Percentiles rank a stretch among this genome's conserved stretches.
phyloP scores from a whole-genome alignment of 148 eudicot genomes.

The Camellia sinensis region DNA sequence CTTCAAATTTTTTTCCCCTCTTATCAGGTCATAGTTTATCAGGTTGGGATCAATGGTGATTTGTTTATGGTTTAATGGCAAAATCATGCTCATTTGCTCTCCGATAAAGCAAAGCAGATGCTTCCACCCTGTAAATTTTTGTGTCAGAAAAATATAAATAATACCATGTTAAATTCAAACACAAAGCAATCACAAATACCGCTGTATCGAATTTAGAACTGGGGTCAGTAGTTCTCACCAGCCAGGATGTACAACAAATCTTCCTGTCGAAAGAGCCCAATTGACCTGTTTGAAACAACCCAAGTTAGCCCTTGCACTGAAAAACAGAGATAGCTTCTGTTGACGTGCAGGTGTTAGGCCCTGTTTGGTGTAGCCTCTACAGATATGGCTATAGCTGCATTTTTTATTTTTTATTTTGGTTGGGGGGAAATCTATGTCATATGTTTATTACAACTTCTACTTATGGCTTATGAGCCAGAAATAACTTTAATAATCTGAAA shows the following conservation, averaged over 20 bases:
- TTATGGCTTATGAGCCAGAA: no score
- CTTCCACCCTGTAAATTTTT: constrained; percentile 83
- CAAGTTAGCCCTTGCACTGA: constrained; percentile 9
- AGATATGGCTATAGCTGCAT: no score
- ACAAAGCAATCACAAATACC: constrained; percentile 5
- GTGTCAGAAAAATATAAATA: neutral
- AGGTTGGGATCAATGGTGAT: constrained; percentile 12
- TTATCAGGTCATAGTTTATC: constrained; percentile 7
- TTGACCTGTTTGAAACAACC: constrained; percentile 60
- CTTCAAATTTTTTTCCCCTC: neutral
- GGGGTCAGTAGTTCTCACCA: constrained; percentile 54
- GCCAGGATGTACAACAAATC: constrained; percentile 92
- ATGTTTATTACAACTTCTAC: no score
- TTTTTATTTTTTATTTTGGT: no score
- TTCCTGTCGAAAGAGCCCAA: constrained; percentile 85
- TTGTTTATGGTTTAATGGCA: constrained; percentile 63
- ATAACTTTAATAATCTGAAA: no score
- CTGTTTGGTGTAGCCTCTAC: no score
- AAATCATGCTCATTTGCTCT: constrained; percentile 92
- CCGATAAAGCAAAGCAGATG: constrained; percentile 91
- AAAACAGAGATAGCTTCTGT: neutral
- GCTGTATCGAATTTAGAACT: neutral
- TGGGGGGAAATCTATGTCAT: no score
- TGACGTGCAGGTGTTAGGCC: neutral
- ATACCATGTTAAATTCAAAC: neutral